Conservation (phyloP, 257 asterid genomes). For the Solanum piurae region DNA sequence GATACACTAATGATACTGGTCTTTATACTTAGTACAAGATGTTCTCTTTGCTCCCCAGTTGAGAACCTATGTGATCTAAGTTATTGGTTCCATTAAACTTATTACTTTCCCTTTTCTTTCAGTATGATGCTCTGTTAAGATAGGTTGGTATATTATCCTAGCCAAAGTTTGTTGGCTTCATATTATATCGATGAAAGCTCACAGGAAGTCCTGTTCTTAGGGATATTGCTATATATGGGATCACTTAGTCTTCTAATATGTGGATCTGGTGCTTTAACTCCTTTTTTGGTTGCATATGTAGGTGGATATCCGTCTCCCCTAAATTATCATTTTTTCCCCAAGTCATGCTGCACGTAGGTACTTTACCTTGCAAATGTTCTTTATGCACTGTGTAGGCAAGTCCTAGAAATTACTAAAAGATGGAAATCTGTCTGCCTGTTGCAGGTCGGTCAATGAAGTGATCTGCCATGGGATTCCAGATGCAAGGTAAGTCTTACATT, state of each 20-base stretch:
- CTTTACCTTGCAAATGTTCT: slow-evolving; percentile 22
- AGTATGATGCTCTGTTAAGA: not conserved
- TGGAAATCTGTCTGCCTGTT: slow-evolving; percentile 7
- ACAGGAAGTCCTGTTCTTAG: not conserved
- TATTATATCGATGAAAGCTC: not conserved
- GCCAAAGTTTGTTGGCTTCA: not conserved
- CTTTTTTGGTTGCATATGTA: slow-evolving; percentile 14
- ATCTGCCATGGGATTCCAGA: slow-evolving; percentile 99
- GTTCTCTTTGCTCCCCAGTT: not conserved
- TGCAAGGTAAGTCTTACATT: slow-evolving; percentile 58
- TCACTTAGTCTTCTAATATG: not conserved
- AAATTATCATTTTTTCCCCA: slow-evolving; percentile 88
- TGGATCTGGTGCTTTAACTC: not conserved
- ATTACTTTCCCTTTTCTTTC: not conserved
- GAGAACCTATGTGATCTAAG: not conserved
- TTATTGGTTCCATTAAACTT: not conserved
- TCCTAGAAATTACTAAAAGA: slow-evolving; percentile 7
- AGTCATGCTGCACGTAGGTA: slow-evolving; percentile 99
- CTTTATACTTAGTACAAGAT: not conserved
- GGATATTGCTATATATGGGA: not conserved
- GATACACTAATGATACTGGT: not conserved
- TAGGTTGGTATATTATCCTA: not conserved
- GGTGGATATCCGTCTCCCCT: slow-evolving; percentile 99
- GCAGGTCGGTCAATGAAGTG: slow-evolving; percentile 94
- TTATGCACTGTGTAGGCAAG: not conserved